Base-by-base conservation (phyloP, 495 filamentous ascomycete species). In the Penicillium odoratum region DNA sequence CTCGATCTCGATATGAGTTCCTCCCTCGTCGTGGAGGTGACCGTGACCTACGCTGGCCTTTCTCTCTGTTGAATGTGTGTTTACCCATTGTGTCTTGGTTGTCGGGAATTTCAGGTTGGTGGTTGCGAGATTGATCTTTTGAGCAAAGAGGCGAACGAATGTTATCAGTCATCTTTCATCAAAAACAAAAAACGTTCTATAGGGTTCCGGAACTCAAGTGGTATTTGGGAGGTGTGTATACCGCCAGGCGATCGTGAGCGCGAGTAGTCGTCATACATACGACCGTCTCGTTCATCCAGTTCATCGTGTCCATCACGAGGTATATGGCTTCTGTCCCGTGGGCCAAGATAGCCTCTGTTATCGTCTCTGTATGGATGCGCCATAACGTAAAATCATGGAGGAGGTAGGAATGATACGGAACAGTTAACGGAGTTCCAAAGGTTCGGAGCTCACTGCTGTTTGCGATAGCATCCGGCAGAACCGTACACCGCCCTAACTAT, bases 1-100 rank as follows among this genome's bases (percentile, higher is more conserved):
- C 83, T 30, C 83, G 74, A 62, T 86, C 83, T 49, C 74, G 70
- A 53, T 86, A 86, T 10, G 65, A 53, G 3, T 72, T 67, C 57
- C 78, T 69, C 9, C 71, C 67, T 40, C 71, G 63, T 36, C 71
- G 70, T 11, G 74, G 69, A 50, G 73, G 72, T 0, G 81, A 79
- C 18, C 65, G 64, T 3, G 73, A 59, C 36, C 69, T 72, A 25
- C 62, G 71, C 28, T 69, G 67, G 44, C 79, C 76, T 49, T 73
- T 74, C 59, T 75, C 72, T 55, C 61, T 63, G 47, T 68, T 68
- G 60, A 66, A 77, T 58, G 70, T 73, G 52, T 65, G 62, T 55
- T 59, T 21, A 21, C 21, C 55, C 58, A 69, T 57, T 13, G 62
- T 52, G 51, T 74, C 69, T 54, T 64, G 68, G 31, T 71, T 69